Conservation (phyloP, 2,329 filamentous ascomycete species). For the Colletotrichum chlorophyti region DNA sequence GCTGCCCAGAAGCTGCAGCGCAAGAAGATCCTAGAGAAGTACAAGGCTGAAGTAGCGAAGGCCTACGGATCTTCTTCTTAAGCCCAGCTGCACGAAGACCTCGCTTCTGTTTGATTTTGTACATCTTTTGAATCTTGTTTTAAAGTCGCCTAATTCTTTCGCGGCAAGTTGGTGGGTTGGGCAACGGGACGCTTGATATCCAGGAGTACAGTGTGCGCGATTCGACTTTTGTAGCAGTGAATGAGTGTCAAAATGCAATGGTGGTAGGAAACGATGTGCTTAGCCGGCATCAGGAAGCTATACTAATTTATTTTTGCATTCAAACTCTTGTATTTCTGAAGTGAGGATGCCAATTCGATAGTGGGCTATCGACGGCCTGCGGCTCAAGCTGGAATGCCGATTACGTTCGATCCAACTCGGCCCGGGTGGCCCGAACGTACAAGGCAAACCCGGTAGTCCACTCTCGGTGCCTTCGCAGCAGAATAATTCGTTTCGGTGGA, state of each 20-base stretch:
- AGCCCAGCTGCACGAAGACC: too few species aligned
- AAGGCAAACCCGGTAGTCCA: too few species aligned
- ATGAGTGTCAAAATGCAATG: background rate
- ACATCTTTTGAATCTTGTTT: background rate
- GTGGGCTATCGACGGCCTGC: too few species aligned
- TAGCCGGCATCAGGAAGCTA: background rate
- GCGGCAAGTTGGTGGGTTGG: conserved; percentile 15
- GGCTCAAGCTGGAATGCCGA: background rate
- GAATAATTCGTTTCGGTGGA: too few species aligned
- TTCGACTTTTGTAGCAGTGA: conserved; percentile 7
- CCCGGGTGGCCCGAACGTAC: background rate
- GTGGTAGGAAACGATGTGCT: too few species aligned
- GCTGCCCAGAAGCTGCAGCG: conserved; percentile 78
- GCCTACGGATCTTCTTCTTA: conserved; percentile 57
- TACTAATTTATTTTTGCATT: background rate
- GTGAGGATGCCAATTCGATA: too few species aligned
- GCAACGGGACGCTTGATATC: conserved; percentile 25
- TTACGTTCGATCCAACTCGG: background rate
- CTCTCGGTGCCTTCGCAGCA: too few species aligned
- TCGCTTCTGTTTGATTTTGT: background rate
- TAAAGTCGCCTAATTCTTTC: background rate
- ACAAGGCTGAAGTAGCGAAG: conserved; percentile 65
- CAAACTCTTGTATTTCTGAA: too few species aligned
- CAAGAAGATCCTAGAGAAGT: conserved; percentile 69
- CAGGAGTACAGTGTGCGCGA: conserved; percentile 24